A percentile compares a stretch with the other conserved stretches of the same genome.
These are phyloP conservation scores for Fusarium solani-melongenae DNA, from an alignment of 2,329 filamentous ascomycete species.

Conservation along the genomic window DNA sequence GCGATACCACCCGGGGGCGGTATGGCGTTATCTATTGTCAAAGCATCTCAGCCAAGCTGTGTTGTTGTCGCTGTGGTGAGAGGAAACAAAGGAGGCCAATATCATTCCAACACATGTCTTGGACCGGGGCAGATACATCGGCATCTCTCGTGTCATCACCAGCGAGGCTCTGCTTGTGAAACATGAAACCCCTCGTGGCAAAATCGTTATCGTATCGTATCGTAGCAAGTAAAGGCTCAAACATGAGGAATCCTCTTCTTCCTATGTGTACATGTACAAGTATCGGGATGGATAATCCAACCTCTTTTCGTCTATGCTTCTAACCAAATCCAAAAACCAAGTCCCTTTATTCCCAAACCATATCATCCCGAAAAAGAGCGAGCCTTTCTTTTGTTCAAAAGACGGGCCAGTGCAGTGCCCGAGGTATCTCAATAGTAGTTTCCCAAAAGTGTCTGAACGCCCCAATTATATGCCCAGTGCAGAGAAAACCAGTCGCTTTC, in stretches of 20 bases:
- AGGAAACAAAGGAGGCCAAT: not conserved
- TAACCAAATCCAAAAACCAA: slow-evolving; percentile 22
- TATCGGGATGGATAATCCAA: slow-evolving; percentile 26
- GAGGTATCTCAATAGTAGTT: slow-evolving; percentile 30
- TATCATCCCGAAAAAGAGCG: slow-evolving; percentile 7
- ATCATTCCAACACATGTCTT: not conserved
- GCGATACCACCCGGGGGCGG: not conserved
- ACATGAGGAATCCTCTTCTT: not conserved
- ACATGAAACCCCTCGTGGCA: not conserved
- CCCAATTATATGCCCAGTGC: slow-evolving; percentile 20
- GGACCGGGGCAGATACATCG: not conserved
- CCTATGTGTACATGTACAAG: slow-evolving; percentile 22
- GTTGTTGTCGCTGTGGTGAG: not conserved
- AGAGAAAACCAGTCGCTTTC: slow-evolving; percentile 21
- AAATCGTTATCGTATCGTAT: not conserved
- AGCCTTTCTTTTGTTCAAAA: slow-evolving; percentile 10
- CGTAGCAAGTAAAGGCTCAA: not conserved
- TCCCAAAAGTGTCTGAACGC: slow-evolving; percentile 24
- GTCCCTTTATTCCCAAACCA: slow-evolving; percentile 11
- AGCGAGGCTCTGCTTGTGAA: not conserved
- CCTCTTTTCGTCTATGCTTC: slow-evolving; percentile 35
- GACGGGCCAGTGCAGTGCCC: slow-evolving; percentile 28
- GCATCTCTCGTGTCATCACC: not conserved
- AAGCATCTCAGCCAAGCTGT: not conserved
- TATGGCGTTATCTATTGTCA: not conserved